Evolutionary conservation across 441 rosid species (phyloP), one percentile per base, ranked within the genome.

Genomic region (Daphne laureola): DNA sequence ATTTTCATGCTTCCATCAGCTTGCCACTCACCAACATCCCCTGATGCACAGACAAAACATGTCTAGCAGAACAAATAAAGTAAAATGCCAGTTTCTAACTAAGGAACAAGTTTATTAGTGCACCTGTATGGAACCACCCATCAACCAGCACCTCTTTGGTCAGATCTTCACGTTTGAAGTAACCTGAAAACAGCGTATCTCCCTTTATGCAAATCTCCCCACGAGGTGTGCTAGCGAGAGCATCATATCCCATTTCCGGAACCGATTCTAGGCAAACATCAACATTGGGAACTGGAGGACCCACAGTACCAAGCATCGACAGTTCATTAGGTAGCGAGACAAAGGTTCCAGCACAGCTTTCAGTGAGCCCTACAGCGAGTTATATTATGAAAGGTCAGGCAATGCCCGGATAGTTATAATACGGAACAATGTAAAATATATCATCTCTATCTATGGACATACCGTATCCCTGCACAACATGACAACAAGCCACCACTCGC

Each of bases 381-480:
- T 18, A 52, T 21, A 27, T 54, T 12, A 57, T 1, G 15, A 21
- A 3, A n/a, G 18, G 61, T 64, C 17, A 13, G 42, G 45, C 31
- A 36, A n/a, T 17, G 8, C 38, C 38, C 7, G 38, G 9, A 31
- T 31, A 31, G 11, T 31, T 8, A 11, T 31, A 2, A 31, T 9
- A 5, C 8, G 8, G 4, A 11, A 5, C 7, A 31, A 31, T 9
- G 38, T 31, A 5, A 31, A 6, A 31, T 11, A 31, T 31, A 31
- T 31, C 38, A 31, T 7, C 9, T 31, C 1, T 31, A 27, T 7
- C 7, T 27, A 7, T 5, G 38, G 11, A 31, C 43, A 46, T 78
- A 90, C 98, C 96, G 75, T 93, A 93, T 89, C 97, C 98, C 78
- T 89, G 98, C 58, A 89, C 72, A 73, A 93, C 93, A 75, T 89